Conservation (phyloP, 2,329 filamentous ascomycete genomes). For the Trichoderma cornu-damae region DNA sequence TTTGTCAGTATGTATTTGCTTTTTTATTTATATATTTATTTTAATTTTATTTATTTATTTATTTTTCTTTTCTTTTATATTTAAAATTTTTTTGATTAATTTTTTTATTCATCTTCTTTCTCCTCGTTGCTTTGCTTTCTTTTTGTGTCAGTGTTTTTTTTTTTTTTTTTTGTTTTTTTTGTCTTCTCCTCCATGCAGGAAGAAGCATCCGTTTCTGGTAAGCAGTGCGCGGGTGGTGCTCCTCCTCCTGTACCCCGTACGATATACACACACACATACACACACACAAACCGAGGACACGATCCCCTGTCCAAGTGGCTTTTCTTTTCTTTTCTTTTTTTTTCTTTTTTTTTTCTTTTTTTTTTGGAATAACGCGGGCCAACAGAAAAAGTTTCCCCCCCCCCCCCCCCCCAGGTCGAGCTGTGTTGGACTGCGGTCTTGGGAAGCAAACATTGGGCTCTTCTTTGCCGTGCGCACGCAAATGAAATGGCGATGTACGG, state of each 20-base stretch:
- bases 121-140: background rate
- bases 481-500: no score
- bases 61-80: background rate
- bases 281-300: background rate
- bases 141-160: background rate
- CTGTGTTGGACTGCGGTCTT: no score
- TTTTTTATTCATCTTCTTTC: no score
- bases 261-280: no score
- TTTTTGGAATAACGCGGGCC: background rate
- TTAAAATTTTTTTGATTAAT: no score
- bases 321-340: no score
- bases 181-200: background rate
- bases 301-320: slow-evolving; percentile 5
- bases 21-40: no score
- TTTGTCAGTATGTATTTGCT: background rate
- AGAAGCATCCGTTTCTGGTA: slow-evolving; percentile 5
- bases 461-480: no score
- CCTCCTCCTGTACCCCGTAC: no score
- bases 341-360: background rate
- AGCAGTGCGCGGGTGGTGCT: slow-evolving; percentile 10
- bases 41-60: background rate
- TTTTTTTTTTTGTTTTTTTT: background rate
- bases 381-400: no score
- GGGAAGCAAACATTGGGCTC: no score
- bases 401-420: no score